Conservation (phyloP, 805 yeast genomes). For the Wickerhamiella azyma region DNA sequence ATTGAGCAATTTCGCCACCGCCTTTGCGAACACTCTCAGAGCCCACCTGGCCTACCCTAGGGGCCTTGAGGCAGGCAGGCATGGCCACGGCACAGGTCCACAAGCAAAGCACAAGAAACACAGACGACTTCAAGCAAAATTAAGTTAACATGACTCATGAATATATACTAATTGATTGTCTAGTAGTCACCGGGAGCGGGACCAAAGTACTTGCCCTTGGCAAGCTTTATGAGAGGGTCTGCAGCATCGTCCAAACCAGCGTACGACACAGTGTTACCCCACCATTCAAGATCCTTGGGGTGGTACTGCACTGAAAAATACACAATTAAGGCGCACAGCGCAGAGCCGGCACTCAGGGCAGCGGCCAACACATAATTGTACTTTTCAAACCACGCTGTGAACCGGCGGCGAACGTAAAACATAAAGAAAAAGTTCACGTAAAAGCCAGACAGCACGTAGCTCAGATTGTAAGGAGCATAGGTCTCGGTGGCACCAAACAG, state of each 20-base stretch:
- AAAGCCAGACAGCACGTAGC: constrained; percentile 12
- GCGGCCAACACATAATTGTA: constrained; percentile 39
- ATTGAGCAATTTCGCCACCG: too few species aligned
- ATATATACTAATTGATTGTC: background rate
- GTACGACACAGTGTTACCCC: constrained; percentile 38
- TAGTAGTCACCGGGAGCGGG: background rate
- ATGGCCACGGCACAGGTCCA: too few species aligned
- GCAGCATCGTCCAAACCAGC: constrained; percentile 17
- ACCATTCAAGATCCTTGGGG: constrained; percentile 36
- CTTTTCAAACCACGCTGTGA: constrained; percentile 40
- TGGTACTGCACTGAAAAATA: constrained; percentile 38
- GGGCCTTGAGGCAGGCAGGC: too few species aligned
- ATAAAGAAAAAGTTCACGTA: constrained; percentile 12
- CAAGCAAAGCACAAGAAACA: too few species aligned
- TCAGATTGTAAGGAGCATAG: constrained; percentile 18
- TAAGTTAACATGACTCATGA: too few species aligned
- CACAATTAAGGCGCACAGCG: constrained; percentile 41
- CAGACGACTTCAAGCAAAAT: too few species aligned
- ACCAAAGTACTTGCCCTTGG: constrained; percentile 2
- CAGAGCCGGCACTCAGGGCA: constrained; percentile 46
- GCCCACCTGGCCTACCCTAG: too few species aligned
- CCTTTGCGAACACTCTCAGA: too few species aligned
- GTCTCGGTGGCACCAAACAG: constrained; percentile 7
- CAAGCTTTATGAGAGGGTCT: constrained; percentile 1
- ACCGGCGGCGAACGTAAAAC: constrained; percentile 31